phyloP scores from a whole-genome alignment of 331 rosid genomes.

The Rosa hybrid region DNA sequence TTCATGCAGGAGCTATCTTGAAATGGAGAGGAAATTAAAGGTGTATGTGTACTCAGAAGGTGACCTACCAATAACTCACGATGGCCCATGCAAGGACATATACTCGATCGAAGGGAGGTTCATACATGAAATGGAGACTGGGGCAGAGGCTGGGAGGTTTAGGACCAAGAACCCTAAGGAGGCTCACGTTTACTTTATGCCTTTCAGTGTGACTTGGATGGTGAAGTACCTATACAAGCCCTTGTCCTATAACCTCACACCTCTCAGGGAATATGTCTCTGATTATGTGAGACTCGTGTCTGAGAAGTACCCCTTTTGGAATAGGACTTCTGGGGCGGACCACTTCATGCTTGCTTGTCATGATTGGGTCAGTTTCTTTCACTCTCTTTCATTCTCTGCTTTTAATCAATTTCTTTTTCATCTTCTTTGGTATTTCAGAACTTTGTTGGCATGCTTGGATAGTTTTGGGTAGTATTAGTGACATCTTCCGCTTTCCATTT shows the following conservation, averaged over 20 bases:
- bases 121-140: slow-evolving; percentile 73
- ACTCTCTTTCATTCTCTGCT: not conserved
- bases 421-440: slow-evolving; percentile 8
- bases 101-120: slow-evolving; percentile 83
- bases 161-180: slow-evolving; percentile 53
- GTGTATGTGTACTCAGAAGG: slow-evolving; percentile 79
- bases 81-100: slow-evolving; percentile 85
- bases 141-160: slow-evolving; percentile 40
- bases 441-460: slow-evolving; percentile 34
- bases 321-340: slow-evolving; percentile 74
- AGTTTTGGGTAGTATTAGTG: not conserved
- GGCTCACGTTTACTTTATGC: slow-evolving; percentile 79
- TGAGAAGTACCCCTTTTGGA: slow-evolving; percentile 68
- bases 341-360: slow-evolving; percentile 88
- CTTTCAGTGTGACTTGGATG: slow-evolving; percentile 89
- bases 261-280: slow-evolving; percentile 53
- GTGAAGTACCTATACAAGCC: slow-evolving; percentile 67
- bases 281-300: slow-evolving; percentile 68
- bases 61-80: slow-evolving; percentile 70
- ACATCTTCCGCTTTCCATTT: not conserved
- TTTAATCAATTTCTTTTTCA: slow-evolving; percentile 4
- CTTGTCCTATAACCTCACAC: slow-evolving; percentile 37
- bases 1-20: slow-evolving; percentile 63
- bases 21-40: slow-evolving; percentile 81
- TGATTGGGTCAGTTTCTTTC: slow-evolving; percentile 75